Conservation (phyloP, 2,329 filamentous ascomycete species). For the Trichocomaceae sp. region DNA sequence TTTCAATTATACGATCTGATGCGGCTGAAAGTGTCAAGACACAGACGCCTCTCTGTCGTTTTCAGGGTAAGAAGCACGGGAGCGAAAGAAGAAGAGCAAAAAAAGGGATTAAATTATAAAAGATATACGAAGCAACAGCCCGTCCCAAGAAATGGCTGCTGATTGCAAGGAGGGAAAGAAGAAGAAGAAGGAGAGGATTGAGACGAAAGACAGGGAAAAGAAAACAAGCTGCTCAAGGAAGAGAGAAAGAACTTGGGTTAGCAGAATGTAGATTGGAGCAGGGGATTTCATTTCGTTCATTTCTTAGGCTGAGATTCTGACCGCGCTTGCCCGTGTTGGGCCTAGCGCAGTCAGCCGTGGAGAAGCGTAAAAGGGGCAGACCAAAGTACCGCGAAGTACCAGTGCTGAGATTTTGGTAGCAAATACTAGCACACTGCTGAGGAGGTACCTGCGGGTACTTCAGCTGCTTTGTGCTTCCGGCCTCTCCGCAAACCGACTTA, state of each 20-base stretch:
- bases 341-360: background rate
- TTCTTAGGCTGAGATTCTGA: background rate
- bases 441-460: background rate
- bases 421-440: background rate
- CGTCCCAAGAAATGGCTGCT: background rate
- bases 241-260: slow-evolving; percentile 6
- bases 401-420: background rate
- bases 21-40: background rate
- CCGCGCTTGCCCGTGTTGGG: background rate
- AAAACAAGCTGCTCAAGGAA: slow-evolving; percentile 16
- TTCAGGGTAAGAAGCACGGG: background rate
- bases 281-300: slow-evolving; percentile 7
- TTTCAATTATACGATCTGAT: background rate
- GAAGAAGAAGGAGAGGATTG: slow-evolving; percentile 3
- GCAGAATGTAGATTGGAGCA: slow-evolving; percentile 14
- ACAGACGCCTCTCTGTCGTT: background rate
- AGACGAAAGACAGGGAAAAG: slow-evolving; percentile 3
- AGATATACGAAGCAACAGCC: background rate
- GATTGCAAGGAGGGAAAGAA: background rate
- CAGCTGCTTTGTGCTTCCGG: background rate
- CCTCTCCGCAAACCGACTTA: background rate
- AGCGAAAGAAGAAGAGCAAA: background rate
- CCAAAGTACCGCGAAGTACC: background rate
- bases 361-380: slow-evolving; percentile 11
- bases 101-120: background rate